Evolutionary conservation across 1,139 yeast species (phyloP).

Genomic region (Spencermartinsiella ligniputridi): DNA sequence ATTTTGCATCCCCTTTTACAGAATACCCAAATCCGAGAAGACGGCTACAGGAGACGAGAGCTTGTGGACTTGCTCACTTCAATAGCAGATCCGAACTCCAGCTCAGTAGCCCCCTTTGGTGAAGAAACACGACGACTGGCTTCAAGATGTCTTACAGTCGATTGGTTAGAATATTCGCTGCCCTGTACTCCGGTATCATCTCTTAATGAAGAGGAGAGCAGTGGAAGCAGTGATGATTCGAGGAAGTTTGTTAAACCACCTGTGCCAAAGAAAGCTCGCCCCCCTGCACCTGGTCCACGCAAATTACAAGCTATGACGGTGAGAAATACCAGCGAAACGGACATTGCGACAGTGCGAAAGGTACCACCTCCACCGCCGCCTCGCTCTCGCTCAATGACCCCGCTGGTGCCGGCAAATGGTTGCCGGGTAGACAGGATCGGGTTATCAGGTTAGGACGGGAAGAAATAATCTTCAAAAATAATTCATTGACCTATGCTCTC

Average conservation of each 20-base stretch:
- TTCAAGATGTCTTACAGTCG: slow-evolving; percentile 53
- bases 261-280: background rate
- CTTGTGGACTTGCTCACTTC: slow-evolving; percentile 48
- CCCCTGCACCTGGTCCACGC: slow-evolving; percentile 16
- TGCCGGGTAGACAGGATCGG: no score
- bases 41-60: slow-evolving; percentile 56
- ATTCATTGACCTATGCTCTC: no score
- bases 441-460: slow-evolving; percentile 2
- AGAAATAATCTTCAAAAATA: no score
- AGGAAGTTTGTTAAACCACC: background rate
- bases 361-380: slow-evolving; percentile 19
- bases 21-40: slow-evolving; percentile 57
- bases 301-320: slow-evolving; percentile 17
- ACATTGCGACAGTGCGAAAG: slow-evolving; percentile 15
- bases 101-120: slow-evolving; percentile 10
- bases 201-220: background rate
- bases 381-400: slow-evolving; percentile 4
- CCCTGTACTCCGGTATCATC: slow-evolving; percentile 1
- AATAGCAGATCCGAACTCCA: slow-evolving; percentile 32
- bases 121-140: slow-evolving; percentile 55
- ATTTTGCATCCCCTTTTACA: slow-evolving; percentile 68
- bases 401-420: background rate
- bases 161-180: slow-evolving; percentile 45
- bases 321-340: slow-evolving; percentile 16
- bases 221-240: background rate